Evolutionary conservation across 2,329 filamentous ascomycete species (phyloP).

Genomic region (Calycina herbarum): DNA sequence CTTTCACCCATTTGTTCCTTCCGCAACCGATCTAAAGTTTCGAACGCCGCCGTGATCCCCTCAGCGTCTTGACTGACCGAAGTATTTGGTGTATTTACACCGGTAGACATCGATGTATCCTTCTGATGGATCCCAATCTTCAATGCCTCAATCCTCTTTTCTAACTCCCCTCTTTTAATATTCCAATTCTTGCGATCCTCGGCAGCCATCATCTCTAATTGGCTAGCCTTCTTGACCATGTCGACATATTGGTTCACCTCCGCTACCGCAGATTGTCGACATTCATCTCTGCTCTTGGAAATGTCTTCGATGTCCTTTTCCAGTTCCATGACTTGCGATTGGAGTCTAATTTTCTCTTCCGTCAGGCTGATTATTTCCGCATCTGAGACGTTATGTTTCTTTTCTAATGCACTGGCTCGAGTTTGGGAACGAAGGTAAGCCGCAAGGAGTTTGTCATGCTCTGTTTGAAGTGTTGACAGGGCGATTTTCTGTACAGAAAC

Average conservation of each 20-base stretch:
- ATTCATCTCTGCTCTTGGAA: slow-evolving; percentile 48
- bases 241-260: slow-evolving; percentile 38
- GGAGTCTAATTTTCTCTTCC: slow-evolving; percentile 50
- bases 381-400: slow-evolving; percentile 40
- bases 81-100: slow-evolving; percentile 8
- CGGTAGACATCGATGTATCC: slow-evolving; percentile 6
- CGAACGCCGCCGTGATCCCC: not conserved
- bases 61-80: slow-evolving; percentile 10
- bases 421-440: slow-evolving; percentile 10
- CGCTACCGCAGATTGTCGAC: slow-evolving; percentile 37
- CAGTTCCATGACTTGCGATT: slow-evolving; percentile 47
- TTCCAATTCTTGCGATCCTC: slow-evolving; percentile 35
- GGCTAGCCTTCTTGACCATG: slow-evolving; percentile 37
- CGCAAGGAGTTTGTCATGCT: slow-evolving; percentile 9
- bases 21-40: slow-evolving; percentile 17
- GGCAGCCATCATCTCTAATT: slow-evolving; percentile 33
- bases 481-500: slow-evolving; percentile 10
- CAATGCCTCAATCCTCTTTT: slow-evolving; percentile 31
- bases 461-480: slow-evolving; percentile 6
- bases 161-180: slow-evolving; percentile 32
- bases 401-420: slow-evolving; percentile 6
- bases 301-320: slow-evolving; percentile 51
- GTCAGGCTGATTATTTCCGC: slow-evolving; percentile 52
- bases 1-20: slow-evolving; percentile 17
- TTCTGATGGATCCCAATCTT: slow-evolving; percentile 12